These are phyloP conservation scores for Exidia glandulosa DNA, from an alignment of 768 basidiomycete genomes.

Conservation along the genomic window DNA sequence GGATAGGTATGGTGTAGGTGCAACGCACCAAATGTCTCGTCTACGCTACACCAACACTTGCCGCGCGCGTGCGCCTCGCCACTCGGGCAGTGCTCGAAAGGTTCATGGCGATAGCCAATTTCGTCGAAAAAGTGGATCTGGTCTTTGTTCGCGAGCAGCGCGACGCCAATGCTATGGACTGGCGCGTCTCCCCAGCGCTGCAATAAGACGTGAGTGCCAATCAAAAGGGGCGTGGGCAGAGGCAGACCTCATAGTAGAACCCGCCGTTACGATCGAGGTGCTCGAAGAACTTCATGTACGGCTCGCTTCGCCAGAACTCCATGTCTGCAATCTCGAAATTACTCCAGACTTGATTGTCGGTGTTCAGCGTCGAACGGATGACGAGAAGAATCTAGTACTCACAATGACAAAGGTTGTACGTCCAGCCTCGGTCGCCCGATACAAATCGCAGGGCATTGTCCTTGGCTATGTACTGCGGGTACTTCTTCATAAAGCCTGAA, in stretches of 20 bases:
- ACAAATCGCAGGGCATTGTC: slow-evolving; percentile 67
- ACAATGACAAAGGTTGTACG: slow-evolving; percentile 74
- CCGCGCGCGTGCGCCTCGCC: slow-evolving; percentile 63
- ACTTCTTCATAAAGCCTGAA: slow-evolving; percentile 50
- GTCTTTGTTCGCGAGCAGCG: slow-evolving; percentile 77
- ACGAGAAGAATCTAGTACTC: slow-evolving; percentile 6
- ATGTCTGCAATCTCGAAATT: slow-evolving; percentile 88
- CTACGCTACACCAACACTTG: slow-evolving; percentile 76
- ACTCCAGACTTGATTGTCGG: slow-evolving; percentile 59
- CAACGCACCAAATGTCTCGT: slow-evolving; percentile 59
- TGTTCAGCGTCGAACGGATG: neutral
- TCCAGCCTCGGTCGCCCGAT: slow-evolving; percentile 59
- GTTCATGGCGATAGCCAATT: slow-evolving; percentile 87
- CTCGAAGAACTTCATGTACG: slow-evolving; percentile 76
- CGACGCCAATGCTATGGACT: slow-evolving; percentile 82
- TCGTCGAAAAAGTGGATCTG: slow-evolving; percentile 94
- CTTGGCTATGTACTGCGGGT: slow-evolving; percentile 50
- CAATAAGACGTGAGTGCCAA: neutral
- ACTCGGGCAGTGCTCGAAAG: slow-evolving; percentile 87
- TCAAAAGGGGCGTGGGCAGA: slow-evolving; percentile 2
- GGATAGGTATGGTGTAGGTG: slow-evolving; percentile 1
- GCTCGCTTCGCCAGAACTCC: slow-evolving; percentile 74
- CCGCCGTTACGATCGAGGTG: slow-evolving; percentile 70
- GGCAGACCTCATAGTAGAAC: slow-evolving; percentile 74
- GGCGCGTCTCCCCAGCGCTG: slow-evolving; percentile 94